Evolutionary conservation across 2,329 filamentous ascomycete species (phyloP).

Genomic region (Microsporum canis): DNA sequence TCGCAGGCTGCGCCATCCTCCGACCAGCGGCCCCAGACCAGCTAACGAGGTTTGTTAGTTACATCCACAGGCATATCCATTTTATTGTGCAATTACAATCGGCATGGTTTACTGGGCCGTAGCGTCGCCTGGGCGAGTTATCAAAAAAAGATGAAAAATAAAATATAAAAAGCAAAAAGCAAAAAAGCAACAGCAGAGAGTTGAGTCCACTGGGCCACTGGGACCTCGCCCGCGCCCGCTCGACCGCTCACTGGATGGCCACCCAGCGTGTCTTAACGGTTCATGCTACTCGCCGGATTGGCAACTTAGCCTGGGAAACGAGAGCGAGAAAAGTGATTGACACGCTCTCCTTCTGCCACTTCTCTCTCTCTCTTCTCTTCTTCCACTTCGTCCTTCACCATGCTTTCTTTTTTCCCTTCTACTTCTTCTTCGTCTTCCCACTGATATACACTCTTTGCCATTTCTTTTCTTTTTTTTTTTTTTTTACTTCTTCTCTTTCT

Average conservation of each 20-base stretch:
- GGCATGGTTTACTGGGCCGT: conserved; percentile 3
- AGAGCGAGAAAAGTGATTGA: neutral
- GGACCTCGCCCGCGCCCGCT: conserved; percentile 1
- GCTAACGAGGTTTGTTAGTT: conserved; percentile 5
- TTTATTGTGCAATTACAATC: conserved; percentile 4
- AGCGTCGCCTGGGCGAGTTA: neutral
- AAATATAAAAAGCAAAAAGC: neutral
- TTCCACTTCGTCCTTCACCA: conserved; percentile 12
- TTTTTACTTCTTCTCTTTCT: conserved; percentile 10
- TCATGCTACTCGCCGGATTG: conserved; percentile 6
- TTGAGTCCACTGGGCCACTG: neutral
- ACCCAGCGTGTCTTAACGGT: conserved; percentile 4
- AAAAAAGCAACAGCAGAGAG: neutral
- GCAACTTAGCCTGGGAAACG: neutral
- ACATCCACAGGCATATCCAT: conserved; percentile 3
- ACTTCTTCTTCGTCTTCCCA: conserved; percentile 10
- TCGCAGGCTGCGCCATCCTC: conserved; percentile 6
- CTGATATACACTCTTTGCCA: neutral
- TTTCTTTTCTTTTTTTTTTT: neutral
- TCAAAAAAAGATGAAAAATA: neutral
- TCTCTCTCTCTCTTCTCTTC: conserved; percentile 1
- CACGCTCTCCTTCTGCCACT: neutral
- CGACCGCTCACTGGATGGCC: neutral
- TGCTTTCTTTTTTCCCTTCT: conserved; percentile 13
- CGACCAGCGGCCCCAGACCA: conserved; percentile 6